Evolutionary conservation across 2,329 filamentous ascomycete genomes (phyloP), one percentile per base, ranked within the genome.

Genomic region (Trichophyton rubrum): DNA sequence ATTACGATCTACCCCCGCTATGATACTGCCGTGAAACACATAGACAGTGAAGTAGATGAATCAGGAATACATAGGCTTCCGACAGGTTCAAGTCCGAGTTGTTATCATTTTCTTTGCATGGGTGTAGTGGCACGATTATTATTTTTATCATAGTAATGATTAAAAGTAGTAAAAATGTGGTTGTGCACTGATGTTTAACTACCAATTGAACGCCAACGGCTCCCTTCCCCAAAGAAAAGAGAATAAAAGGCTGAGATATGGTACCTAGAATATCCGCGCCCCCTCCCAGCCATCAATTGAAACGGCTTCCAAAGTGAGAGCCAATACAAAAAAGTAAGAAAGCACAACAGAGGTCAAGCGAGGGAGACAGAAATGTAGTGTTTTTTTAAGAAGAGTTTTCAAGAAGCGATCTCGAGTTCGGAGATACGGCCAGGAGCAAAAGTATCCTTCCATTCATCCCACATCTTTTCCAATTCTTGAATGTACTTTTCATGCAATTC

Each of bases 401-500:
- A 77, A 51, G 73, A 70, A 53, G 74, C 68, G 56, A 78, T 76
- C 60, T 78, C 72, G 57, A 79, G 67, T 59, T 79, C 77, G 11
- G 72, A 73, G 5, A 65, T 68, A 59, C 76, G 69, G 38, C 77
- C 73, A 40, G 68, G 70, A 3, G 75, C 75, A 69, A 77, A 79
- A 11, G 72, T 69, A 64, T 78, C 75, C 62, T 75, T 77, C 69
- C 74, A 76, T 60, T 73, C 70, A 58, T 78, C 73, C 77, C 77
- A 79, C 56, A 79, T 60, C 53, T 75, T 69, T 60, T 69, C 66
- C 61, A 79, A 62, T 62, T 78, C 92, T 30, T 80, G 76, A 1
- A 93, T 81, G 73, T 99, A 99, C 66, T 85, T 75, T 22, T 78
- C 79, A 72, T 97, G 93, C 62, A 96, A 78, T 66, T 87, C 77